phyloP scores from a whole-genome alignment of 2,329 filamentous ascomycete species.

The Neofusicoccum cordaticola region DNA sequence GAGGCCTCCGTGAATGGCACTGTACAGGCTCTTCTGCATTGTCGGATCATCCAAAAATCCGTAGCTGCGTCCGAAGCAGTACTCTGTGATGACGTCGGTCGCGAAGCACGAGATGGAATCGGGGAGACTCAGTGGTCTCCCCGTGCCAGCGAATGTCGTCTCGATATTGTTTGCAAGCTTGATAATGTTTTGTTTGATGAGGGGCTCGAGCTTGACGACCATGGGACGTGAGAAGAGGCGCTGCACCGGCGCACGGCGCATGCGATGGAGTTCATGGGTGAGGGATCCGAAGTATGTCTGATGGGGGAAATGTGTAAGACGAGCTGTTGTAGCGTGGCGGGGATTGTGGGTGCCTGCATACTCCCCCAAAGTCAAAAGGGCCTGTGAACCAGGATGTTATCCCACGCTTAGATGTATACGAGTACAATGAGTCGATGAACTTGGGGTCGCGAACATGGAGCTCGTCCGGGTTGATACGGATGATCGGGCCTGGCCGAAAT shows the following conservation, averaged over 20 bases:
- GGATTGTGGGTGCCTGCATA: no score
- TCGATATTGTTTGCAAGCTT: constrained; percentile 19
- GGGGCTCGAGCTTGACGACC: constrained; percentile 17
- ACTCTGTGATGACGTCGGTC: constrained; percentile 25
- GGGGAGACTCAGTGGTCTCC: constrained; percentile 16
- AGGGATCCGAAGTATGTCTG: constrained; percentile 15
- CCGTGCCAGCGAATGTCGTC: constrained; percentile 7
- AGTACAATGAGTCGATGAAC: constrained; percentile 37
- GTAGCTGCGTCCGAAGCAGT: constrained; percentile 22
- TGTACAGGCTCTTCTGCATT: constrained; percentile 21
- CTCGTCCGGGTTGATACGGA: constrained; percentile 43
- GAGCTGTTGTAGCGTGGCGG: no score
- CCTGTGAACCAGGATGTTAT: constrained; percentile 3
- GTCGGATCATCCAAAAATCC: constrained; percentile 20
- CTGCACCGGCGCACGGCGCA: constrained; percentile 17
- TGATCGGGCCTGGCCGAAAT: constrained; percentile 33
- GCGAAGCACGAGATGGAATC: constrained; percentile 19
- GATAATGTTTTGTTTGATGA: constrained; percentile 17
- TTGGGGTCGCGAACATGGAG: constrained; percentile 42
- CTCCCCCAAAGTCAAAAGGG: not conserved
- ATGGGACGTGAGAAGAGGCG: constrained; percentile 18
- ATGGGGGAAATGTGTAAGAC: no score
- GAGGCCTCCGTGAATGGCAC: constrained; percentile 16
- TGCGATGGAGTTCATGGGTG: constrained; percentile 23
- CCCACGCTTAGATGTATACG: constrained; percentile 17